Evolutionary conservation across 768 basidiomycete genomes (phyloP), one percentile per base, ranked within the genome.

Genomic region (Amylocystis lapponica): DNA sequence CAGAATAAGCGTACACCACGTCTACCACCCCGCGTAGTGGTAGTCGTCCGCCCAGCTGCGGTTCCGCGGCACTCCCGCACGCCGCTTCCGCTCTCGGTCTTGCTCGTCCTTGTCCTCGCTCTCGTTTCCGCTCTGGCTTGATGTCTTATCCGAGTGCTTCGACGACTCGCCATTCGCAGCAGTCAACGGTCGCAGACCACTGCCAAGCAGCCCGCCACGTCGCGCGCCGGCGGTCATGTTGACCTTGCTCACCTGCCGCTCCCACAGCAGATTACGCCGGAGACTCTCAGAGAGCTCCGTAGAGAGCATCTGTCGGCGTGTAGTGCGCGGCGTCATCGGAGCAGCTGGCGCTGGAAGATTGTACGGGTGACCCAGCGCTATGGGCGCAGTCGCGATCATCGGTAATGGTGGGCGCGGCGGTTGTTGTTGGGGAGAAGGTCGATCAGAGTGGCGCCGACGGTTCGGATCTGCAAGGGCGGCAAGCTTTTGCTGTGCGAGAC

Each of bases 281-380:
- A 95, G 65, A 46, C 82, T 85, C 64, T 95, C 92, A 25, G 85
- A 83, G 57, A 95, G 69, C 63, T 95, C 92, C 4, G 81, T 84
- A 43, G 81, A 72, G 35, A 94, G 70, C 87, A 94, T 94, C 51
- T 77, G 74, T 38, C 87, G 71, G 2, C 92, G 75, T 3, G 89
- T 92, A 32, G 92, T 90, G 27, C 86, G 79, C 0, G 92, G 92
- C 1, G 88, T 89, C 51, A 84, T 83, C 2, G 87, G 86, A 14
- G 76, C 67, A 4, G 69, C 66, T 0, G 72, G 70, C 3, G 74
- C 70, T 0, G 87, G 87, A 20, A 90, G 72, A 54, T 86, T 85
- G 64, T 88, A 86, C 5, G 86, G 82, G 58, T 75, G 65, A 4
- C 70, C 71, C 2, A 86, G 61, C 1, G 80, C 76, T 37, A 82